Conservation (phyloP, 73 alveolate genomes). For the Paramecium bursaria region DNA sequence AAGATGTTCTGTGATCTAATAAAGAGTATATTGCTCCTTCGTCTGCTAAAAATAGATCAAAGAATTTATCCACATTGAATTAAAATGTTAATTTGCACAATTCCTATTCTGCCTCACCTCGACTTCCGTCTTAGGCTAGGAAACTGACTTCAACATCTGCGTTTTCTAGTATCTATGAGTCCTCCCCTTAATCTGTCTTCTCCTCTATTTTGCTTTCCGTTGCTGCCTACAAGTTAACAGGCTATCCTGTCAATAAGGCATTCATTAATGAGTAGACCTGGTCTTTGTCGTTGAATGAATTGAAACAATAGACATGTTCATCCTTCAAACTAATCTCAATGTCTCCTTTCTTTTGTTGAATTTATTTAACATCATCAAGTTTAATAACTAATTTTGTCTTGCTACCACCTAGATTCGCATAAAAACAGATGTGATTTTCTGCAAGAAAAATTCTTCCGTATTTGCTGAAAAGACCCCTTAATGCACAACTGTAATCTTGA, state of each 20-base stretch:
- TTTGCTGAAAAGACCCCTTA: slow-evolving; percentile 9
- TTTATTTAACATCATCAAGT: background rate
- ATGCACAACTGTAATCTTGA: slow-evolving; percentile 43
- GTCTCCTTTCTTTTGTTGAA: slow-evolving; percentile 23
- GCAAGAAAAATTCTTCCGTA: slow-evolving; percentile 55
- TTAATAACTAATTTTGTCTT: slow-evolving; percentile 4
- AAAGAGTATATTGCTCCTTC: slow-evolving; percentile 14
- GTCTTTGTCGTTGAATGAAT: slow-evolving; percentile 14
- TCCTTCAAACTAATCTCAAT: slow-evolving; percentile 27
- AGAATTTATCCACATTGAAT: slow-evolving; percentile 22
- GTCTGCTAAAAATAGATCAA: slow-evolving; percentile 32
- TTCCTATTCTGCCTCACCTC: slow-evolving; percentile 18
- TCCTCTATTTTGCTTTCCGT: background rate
- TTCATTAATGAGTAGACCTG: slow-evolving; percentile 20
- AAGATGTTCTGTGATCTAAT: slow-evolving; percentile 7
- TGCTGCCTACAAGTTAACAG: background rate
- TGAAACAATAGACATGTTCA: slow-evolving; percentile 7
- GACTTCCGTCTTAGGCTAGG: background rate
- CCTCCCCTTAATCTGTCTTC: background rate
- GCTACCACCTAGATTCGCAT: slow-evolving; percentile 55
- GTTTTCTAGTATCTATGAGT: no score
- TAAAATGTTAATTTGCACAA: slow-evolving; percentile 27
- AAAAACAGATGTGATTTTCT: slow-evolving; percentile 31
- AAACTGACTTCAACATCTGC: slow-evolving; percentile 33
- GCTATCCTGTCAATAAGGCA: slow-evolving; percentile 16